These are phyloP conservation scores for Ceratocystis albifundus DNA, from an alignment of 2,329 filamentous ascomycete genomes.

Conservation along the genomic window DNA sequence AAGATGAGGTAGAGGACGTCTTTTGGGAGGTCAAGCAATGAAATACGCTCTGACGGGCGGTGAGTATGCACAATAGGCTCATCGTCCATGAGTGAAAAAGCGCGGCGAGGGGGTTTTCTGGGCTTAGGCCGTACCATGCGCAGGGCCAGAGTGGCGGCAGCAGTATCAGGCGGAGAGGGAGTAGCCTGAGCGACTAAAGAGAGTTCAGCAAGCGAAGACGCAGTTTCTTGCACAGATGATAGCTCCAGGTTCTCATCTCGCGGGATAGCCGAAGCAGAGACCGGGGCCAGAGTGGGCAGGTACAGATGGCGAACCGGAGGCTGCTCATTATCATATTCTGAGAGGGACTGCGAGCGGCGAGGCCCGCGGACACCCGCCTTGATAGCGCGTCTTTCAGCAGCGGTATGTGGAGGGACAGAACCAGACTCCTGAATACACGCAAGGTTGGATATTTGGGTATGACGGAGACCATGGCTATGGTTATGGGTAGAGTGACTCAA, in stretches of 20 bases:
- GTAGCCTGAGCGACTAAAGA: conserved; percentile 22
- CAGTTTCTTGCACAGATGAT: neutral
- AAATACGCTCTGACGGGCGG: conserved; percentile 36
- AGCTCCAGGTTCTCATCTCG: no score
- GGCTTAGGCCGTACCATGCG: conserved; percentile 20
- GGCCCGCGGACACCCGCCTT: conserved; percentile 16
- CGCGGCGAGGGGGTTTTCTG: conserved; percentile 38
- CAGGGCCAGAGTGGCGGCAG: conserved; percentile 27
- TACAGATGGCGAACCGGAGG: conserved; percentile 15
- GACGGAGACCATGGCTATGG: neutral
- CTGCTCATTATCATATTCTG: conserved; percentile 20
- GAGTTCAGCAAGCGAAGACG: neutral
- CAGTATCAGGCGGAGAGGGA: conserved; percentile 27
- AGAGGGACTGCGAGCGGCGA: conserved; percentile 22
- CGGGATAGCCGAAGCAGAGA: neutral
- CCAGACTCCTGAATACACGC: conserved; percentile 3
- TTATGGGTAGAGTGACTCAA: neutral
- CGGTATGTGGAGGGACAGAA: neutral
- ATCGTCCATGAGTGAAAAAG: conserved; percentile 50
- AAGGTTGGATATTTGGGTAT: neutral
- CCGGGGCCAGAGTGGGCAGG: neutral
- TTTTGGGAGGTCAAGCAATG: conserved; percentile 42
- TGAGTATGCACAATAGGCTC: conserved; percentile 43
- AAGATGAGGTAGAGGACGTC: conserved; percentile 52
- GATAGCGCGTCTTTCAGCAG: conserved; percentile 5